Percentiles rank a stretch among this genome's conserved stretches.
These are phyloP conservation scores for Xylaria sp. DNA, from an alignment of 2,329 filamentous ascomycete genomes.

Conservation along the genomic window DNA sequence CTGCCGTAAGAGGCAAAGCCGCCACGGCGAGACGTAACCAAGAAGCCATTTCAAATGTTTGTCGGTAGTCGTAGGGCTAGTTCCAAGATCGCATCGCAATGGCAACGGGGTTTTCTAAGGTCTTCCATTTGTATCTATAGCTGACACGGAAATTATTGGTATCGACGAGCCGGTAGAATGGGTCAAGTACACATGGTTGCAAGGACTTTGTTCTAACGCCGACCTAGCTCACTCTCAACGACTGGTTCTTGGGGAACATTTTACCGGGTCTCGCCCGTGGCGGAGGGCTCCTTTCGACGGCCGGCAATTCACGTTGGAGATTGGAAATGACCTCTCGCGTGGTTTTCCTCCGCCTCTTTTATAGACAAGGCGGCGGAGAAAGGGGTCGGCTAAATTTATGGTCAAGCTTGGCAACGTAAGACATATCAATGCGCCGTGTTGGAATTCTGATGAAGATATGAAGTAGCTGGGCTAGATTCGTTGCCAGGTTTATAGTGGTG, in stretches of 20 bases:
- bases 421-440: slow-evolving; percentile 4
- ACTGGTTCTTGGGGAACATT: slow-evolving; percentile 18
- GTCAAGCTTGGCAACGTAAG: slow-evolving; percentile 22
- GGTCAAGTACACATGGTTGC: slow-evolving; percentile 1
- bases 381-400: slow-evolving; percentile 33
- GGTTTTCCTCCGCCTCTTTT: slow-evolving; percentile 23
- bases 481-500: neutral
- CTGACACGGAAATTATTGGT: neutral
- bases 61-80: too few relatives aligned
- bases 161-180: slow-evolving; percentile 25
- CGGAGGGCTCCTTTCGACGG: slow-evolving; percentile 4
- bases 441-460: neutral
- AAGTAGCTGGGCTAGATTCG: neutral
- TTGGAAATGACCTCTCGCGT: neutral
- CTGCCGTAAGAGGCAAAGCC: slow-evolving; percentile 19
- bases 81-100: neutral
- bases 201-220: neutral
- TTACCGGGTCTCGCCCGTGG: slow-evolving; percentile 32
- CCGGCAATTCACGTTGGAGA: slow-evolving; percentile 23
- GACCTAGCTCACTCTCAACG: neutral
- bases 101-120: too few relatives aligned
- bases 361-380: slow-evolving; percentile 26
- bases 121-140: slow-evolving; percentile 4
- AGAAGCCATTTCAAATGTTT: slow-evolving; percentile 15
- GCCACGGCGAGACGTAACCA: slow-evolving; percentile 33